Conservation (phyloP, 306 rosid genomes). For the Pachyrhizus erosus region DNA sequence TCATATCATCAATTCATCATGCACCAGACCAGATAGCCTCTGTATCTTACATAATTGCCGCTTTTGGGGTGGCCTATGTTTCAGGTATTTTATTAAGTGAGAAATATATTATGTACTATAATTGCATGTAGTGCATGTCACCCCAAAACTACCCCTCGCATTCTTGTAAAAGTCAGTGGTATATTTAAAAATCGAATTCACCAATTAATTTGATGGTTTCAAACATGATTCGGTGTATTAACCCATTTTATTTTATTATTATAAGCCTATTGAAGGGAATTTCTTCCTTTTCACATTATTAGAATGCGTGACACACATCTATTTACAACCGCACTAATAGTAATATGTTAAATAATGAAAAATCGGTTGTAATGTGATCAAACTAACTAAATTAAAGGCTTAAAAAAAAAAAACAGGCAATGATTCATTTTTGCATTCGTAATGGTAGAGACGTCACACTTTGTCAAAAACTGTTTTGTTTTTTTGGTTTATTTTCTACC, state of each 20-base stretch:
- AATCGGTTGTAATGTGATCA: neutral
- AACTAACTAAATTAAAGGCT: neutral
- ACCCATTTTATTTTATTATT: neutral
- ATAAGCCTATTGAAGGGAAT: neutral
- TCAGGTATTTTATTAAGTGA: neutral
- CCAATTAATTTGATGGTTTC: no score
- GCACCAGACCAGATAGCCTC: no score
- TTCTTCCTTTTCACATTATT: neutral
- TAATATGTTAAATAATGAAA: neutral
- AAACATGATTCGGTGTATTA: neutral
- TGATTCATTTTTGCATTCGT: neutral
- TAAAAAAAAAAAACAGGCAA: neutral
- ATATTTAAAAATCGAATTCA: no score
- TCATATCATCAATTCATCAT: neutral
- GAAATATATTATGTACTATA: neutral
- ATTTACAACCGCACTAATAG: neutral
- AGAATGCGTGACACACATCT: neutral
- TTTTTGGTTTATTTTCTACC: neutral
- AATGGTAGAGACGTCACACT: neutral
- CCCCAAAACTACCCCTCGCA: neutral
- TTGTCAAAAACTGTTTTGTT: neutral
- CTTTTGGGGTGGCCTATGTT: conserved; percentile 25
- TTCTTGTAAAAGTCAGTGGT: no score
- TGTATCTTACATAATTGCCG: neutral
- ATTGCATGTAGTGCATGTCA: neutral